Evolutionary conservation across 306 rosid genomes (phyloP).

Genomic region (Elaeagnus macrophylla): DNA sequence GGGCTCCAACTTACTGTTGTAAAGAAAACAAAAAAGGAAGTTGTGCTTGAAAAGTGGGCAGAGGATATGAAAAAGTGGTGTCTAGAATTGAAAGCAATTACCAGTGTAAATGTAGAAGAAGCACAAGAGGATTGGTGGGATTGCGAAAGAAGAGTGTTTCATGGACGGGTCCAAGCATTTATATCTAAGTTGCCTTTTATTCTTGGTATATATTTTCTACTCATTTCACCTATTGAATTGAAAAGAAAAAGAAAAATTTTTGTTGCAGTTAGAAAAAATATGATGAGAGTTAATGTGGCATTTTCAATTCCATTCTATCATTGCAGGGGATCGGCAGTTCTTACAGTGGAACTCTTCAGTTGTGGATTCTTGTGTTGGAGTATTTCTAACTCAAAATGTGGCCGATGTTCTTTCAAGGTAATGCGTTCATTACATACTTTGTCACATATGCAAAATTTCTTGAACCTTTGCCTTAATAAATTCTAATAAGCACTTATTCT

Average conservation of each 20-base stretch:
- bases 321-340: slow-evolving; percentile 41
- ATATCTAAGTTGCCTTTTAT: slow-evolving; percentile 24
- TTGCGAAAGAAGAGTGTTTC: slow-evolving; percentile 27
- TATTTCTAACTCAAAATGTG: slow-evolving; percentile 49
- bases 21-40: too few species aligned
- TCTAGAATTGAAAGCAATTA: too few species aligned
- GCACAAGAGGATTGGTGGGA: slow-evolving; percentile 26
- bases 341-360: slow-evolving; percentile 49
- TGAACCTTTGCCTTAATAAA: too few species aligned
- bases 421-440: neutral
- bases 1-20: too few species aligned
- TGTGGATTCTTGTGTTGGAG: slow-evolving; percentile 44
- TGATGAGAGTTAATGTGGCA: too few species aligned
- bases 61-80: too few species aligned
- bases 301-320: neutral
- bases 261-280: too few species aligned
- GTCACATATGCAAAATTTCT: too few species aligned
- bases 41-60: too few species aligned
- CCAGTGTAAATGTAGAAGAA: too few species aligned
- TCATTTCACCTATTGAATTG: neutral
- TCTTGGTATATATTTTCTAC: slow-evolving; percentile 23
- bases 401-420: slow-evolving; percentile 53
- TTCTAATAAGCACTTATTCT: neutral
- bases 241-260: too few species aligned
- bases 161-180: slow-evolving; percentile 21